Evolutionary conservation across 495 filamentous ascomycete genomes (phyloP), one percentile per base, ranked within the genome.

Genomic region (Terfezia boudieri): DNA sequence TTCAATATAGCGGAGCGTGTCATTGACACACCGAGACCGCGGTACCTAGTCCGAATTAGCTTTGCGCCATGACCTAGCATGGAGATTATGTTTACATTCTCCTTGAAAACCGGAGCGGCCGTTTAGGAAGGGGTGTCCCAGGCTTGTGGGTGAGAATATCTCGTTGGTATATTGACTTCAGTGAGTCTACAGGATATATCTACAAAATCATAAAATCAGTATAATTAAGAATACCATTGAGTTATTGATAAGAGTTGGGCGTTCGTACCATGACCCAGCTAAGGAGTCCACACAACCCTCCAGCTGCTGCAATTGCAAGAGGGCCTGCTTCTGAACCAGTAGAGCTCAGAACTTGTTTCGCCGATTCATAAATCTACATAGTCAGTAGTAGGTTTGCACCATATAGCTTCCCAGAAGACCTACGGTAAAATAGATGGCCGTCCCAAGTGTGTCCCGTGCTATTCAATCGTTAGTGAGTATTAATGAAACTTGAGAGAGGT

Each of bases 381-480:
- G 26, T 32, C 26, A 32, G 26, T 32, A 32, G 7, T 32, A 32
- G 2, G 20, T 4, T 7, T 32, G 26, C 26, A 32, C 7, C 26
- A 1, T 7, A 7, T 32, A 32, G 1, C 26, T 32, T 32, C 26
- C 26, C 7, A 32, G 26, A 32, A 32, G 4, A 36, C 57, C 36
- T 57, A 86, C 83, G 55, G 81, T 79, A 62, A 95, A 95, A 66
- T 94, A 95, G 54, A 93, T 80, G 2, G 75, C 85, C 2, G 88
- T 90, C 23, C 88, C 88, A 50, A 94, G 73, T 0, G 84, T 90
- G 64, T 95, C 88, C 50, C 88, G 78, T 64, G 92, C 76, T 75
- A 53, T 37, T 41, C 16, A 50, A 16, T 20, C 49, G 56, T 36
- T 52, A n/a, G 43, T 53, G 43, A 57, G 53, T 36, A 49, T 20